Percentiles rank a stretch among this genome's conserved stretches.
phyloP scores from a whole-genome alignment of 306 rosid species.

The Prunus mongolica region DNA sequence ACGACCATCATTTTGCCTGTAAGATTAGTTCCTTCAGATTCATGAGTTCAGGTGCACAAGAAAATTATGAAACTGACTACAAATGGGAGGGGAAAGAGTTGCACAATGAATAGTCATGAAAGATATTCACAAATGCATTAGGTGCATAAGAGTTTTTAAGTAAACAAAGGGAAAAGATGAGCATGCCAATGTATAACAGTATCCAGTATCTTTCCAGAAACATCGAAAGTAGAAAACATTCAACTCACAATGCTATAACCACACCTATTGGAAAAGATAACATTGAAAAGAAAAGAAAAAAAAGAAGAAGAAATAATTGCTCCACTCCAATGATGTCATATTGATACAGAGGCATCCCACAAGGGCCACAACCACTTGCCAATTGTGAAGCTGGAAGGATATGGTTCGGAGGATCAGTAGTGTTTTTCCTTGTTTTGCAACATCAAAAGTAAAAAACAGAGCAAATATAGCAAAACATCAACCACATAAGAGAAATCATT shows the following conservation, averaged over 20 bases:
- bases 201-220: slow-evolving; percentile 7
- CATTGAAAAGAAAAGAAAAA: not conserved
- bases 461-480: slow-evolving; percentile 6
- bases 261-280: not conserved
- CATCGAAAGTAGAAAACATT: not conserved
- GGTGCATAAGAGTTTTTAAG: not conserved
- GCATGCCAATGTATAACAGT: not conserved
- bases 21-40: too few species aligned
- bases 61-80: too few species aligned
- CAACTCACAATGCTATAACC: slow-evolving; percentile 1
- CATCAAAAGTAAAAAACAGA: slow-evolving; percentile 8
- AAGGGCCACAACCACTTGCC: not conserved
- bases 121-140: not conserved
- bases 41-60: not conserved
- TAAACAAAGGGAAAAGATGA: not conserved
- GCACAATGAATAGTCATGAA: not conserved
- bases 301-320: not conserved
- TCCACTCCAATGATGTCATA: not conserved
- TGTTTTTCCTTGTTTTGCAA: slow-evolving; percentile 17
- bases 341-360: slow-evolving; percentile 8
- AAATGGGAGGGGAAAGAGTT: too few species aligned
- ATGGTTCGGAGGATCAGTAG: not conserved
- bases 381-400: slow-evolving; percentile 8
- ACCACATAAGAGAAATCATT: slow-evolving; percentile 18
- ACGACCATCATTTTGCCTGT: too few species aligned